phyloP scores from a whole-genome alignment of 352 stramenopile species.

The Pythium dissimile region DNA sequence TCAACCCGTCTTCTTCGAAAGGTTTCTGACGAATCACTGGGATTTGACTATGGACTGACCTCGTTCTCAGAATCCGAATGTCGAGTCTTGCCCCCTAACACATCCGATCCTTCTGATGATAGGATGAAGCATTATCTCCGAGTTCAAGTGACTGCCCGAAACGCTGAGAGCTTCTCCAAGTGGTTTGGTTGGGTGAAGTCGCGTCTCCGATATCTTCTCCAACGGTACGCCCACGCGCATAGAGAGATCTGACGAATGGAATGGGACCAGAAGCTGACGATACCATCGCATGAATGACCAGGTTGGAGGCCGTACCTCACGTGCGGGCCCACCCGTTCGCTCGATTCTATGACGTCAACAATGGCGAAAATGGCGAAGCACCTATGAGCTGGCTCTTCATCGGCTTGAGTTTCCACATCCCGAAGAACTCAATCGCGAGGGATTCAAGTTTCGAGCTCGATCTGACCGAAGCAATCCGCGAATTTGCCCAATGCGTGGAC shows the following conservation, averaged over 20 bases:
- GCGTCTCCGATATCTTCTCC: slow-evolving; percentile 72
- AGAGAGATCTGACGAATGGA: background rate
- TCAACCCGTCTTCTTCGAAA: slow-evolving; percentile 68
- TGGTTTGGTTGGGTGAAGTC: slow-evolving; percentile 90
- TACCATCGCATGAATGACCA: no score
- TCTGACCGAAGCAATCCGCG: slow-evolving; percentile 64
- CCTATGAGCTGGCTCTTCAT: slow-evolving; percentile 78
- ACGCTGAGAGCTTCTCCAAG: slow-evolving; percentile 48
- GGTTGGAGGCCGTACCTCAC: slow-evolving; percentile 55
- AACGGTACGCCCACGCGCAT: slow-evolving; percentile 40
- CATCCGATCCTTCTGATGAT: background rate
- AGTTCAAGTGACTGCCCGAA: slow-evolving; percentile 62
- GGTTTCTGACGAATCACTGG: slow-evolving; percentile 31
- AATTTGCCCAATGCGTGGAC: slow-evolving; percentile 74
- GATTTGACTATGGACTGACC: background rate
- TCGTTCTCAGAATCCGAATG: no score
- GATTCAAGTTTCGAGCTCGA: slow-evolving; percentile 40
- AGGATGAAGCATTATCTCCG: slow-evolving; percentile 82
- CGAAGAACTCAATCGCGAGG: slow-evolving; percentile 17
- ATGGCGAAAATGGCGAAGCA: slow-evolving; percentile 16
- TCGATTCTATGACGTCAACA: slow-evolving; percentile 75
- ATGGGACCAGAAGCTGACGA: no score
- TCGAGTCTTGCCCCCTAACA: no score
- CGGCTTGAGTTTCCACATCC: slow-evolving; percentile 57
- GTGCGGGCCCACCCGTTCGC: slow-evolving; percentile 72